Base-by-base conservation (phyloP, 192 early-diverging fungal species). In the Dissophora ornata region DNA sequence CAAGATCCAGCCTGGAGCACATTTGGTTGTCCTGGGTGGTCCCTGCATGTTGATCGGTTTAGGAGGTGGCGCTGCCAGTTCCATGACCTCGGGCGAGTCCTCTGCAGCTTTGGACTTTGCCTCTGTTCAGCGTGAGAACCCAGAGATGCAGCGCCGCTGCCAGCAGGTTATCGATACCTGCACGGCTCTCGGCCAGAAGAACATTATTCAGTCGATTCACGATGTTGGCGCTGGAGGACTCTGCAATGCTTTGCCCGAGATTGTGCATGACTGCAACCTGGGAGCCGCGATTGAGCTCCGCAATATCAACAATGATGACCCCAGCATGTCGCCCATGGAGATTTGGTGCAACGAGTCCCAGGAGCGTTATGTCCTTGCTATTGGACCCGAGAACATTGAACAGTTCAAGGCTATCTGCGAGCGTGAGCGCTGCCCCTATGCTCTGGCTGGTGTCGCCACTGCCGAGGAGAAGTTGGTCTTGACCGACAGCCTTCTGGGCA, bases 311-410 rank as follows among this genome's bases (percentile, higher is more conserved):
- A 90, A 88, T 60, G 96, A 94, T 67, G 98, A 99, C 64, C 85
- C 89, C 12, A 80, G 90, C 51, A 92, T 99, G 93, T 95, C 93
- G 49, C 98, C 98, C n/a, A 98, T 99, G 98, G 98, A 98, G 79
- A 97, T 99, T 47, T 99, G 98, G 98, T 99, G 98, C 84, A 99
- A 99, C 46, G 98, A 99, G 83, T 90, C 94, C 42, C 98, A 99
- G 82, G 98, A 99, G 80, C 91, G 98, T 52, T 99, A 99, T 67
- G 98, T 99, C n/a, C 80, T 97, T 57, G 97, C 97, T 1, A 90
- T 99, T 4, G 57, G 78, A 36, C 87, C 90, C 2, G 86, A 90
- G 55, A 85, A 83, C 52, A 71, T 95, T 64, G 82, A 79, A 1
- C 63, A 62, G 7, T 98, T 99, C 70, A 81, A 86, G 69, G 73